These are phyloP conservation scores for Heterobasidion occidentale DNA, from an alignment of 1,284 basidiomycete species.

Conservation along the genomic window DNA sequence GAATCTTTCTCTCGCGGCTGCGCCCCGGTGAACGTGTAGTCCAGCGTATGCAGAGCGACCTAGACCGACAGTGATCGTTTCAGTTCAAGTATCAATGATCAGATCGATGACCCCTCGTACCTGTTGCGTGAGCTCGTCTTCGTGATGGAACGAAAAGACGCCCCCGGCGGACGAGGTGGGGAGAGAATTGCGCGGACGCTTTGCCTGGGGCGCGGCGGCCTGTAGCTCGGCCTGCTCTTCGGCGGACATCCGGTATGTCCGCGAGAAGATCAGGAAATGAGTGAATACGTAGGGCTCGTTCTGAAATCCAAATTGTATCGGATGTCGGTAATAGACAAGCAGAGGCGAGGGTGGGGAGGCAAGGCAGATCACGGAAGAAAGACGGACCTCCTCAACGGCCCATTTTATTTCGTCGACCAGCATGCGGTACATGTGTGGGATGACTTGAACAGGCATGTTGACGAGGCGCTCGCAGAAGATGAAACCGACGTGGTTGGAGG, in stretches of 20 bases:
- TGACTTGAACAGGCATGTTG: slow-evolving; percentile 88
- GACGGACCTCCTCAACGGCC: slow-evolving; percentile 55
- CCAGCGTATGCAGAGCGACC: slow-evolving; percentile 53
- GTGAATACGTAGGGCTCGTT: slow-evolving; percentile 63
- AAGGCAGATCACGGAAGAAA: neutral
- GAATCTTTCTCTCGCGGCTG: slow-evolving; percentile 61
- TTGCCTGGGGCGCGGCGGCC: slow-evolving; percentile 28
- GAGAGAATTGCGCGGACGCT: slow-evolving; percentile 23
- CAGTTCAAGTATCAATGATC: slow-evolving; percentile 1
- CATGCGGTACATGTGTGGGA: slow-evolving; percentile 88
- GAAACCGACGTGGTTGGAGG: slow-evolving; percentile 59
- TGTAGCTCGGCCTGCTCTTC: slow-evolving; percentile 47
- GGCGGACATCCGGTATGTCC: slow-evolving; percentile 58
- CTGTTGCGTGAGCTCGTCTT: slow-evolving; percentile 71
- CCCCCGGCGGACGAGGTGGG: slow-evolving; percentile 31
- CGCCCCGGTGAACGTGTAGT: slow-evolving; percentile 60
- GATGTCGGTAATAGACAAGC: neutral
- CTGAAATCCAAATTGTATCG: slow-evolving; percentile 26
- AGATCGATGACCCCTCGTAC: slow-evolving; percentile 29
- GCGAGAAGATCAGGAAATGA: slow-evolving; percentile 68
- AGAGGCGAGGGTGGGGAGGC: neutral
- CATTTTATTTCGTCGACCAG: slow-evolving; percentile 71
- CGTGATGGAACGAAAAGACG: slow-evolving; percentile 76
- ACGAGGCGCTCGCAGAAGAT: slow-evolving; percentile 81
- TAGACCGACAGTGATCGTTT: slow-evolving; percentile 19